phyloP scores from a whole-genome alignment of 805 yeast genomes.

The Helenozyma rhizophorensis region DNA sequence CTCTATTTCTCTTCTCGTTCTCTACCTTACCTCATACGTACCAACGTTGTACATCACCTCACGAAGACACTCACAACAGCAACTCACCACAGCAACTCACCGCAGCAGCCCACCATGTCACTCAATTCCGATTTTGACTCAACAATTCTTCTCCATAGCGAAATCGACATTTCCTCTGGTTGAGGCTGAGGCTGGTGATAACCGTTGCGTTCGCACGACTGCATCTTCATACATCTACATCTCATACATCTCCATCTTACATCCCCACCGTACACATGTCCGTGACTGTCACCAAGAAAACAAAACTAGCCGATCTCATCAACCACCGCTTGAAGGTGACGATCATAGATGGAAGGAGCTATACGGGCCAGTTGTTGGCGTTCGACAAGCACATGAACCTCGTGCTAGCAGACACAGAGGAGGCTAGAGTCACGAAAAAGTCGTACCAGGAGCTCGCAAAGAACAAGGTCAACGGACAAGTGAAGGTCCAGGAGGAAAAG shows the following conservation, averaged over 20 bases:
- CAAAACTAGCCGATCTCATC: slow-evolving; percentile 59
- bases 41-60: no score
- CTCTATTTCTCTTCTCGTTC: no score
- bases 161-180: no score
- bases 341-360: slow-evolving; percentile 72
- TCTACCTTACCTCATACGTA: no score
- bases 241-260: not conserved
- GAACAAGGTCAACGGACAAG: slow-evolving; percentile 19
- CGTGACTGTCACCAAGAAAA: slow-evolving; percentile 29
- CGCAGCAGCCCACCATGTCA: no score
- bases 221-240: slow-evolving; percentile 1
- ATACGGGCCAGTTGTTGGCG: slow-evolving; percentile 77
- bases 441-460: slow-evolving; percentile 37
- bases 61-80: no score
- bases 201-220: not conserved
- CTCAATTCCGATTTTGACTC: no score
- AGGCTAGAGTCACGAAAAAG: slow-evolving; percentile 68
- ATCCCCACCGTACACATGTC: slow-evolving; percentile 4
- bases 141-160: no score
- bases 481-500: slow-evolving; percentile 55
- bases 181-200: no score
- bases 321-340: slow-evolving; percentile 69
- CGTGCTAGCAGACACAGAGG: slow-evolving; percentile 81
- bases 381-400: slow-evolving; percentile 88
- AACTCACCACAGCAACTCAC: no score